Evolutionary conservation across 2,329 filamentous ascomycete species (phyloP).

Genomic region (Diaporthe velutina): DNA sequence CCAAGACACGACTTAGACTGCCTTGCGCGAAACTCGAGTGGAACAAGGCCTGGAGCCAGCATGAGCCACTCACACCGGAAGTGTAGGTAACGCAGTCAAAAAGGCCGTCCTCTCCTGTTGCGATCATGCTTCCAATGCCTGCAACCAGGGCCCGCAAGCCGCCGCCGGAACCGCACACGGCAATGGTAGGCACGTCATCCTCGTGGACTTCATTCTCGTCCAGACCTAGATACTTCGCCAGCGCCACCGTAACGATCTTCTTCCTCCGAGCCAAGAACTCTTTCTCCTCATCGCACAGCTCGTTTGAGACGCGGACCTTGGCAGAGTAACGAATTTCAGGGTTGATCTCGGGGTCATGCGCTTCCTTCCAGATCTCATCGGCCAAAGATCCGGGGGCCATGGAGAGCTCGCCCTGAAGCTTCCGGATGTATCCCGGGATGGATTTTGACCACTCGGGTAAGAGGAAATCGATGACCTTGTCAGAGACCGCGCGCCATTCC

Average conservation of each 20-base stretch:
- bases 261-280: slow-evolving; percentile 78
- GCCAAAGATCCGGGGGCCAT: slow-evolving; percentile 90
- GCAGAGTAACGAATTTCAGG: slow-evolving; percentile 90
- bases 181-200: slow-evolving; percentile 92
- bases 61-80: slow-evolving; percentile 94
- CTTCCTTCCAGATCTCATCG: slow-evolving; percentile 93
- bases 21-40: slow-evolving; percentile 82
- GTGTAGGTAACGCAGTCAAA: slow-evolving; percentile 97
- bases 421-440: slow-evolving; percentile 82
- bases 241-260: slow-evolving; percentile 75
- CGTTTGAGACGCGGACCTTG: slow-evolving; percentile 82
- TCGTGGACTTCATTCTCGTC: slow-evolving; percentile 86
- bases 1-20: slow-evolving; percentile 77
- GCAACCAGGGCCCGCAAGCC: slow-evolving; percentile 91
- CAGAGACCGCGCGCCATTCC: slow-evolving; percentile 67
- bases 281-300: slow-evolving; percentile 87
- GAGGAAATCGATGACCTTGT: slow-evolving; percentile 76
- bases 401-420: slow-evolving; percentile 88
- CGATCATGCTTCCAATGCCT: slow-evolving; percentile 87
- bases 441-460: slow-evolving; percentile 85
- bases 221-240: slow-evolving; percentile 86
- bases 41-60: slow-evolving; percentile 93
- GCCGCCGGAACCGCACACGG: slow-evolving; percentile 93
- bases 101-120: slow-evolving; percentile 85
- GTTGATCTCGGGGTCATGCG: slow-evolving; percentile 84